Percentiles rank a stretch among this genome's conserved stretches.
Conservation (phyloP, 768 basidiomycete genomes). For the Mycena vitilis region DNA sequence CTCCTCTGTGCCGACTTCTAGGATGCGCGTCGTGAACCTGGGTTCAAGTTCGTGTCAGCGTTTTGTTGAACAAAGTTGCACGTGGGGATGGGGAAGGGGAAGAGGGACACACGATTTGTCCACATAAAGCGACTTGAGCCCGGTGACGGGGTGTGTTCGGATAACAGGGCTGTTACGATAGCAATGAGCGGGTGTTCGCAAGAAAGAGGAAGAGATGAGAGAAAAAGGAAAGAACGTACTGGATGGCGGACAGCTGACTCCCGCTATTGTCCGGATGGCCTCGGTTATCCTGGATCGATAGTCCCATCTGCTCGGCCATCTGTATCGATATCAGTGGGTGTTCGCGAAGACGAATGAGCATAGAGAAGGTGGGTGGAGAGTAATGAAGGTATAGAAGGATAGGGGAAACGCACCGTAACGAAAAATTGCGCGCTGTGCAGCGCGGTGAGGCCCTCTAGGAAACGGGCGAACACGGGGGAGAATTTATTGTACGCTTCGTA, state of each 20-base stretch:
- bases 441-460: slow-evolving; percentile 69
- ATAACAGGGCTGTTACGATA: not conserved
- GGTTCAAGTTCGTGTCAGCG: too few relatives aligned
- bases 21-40: slow-evolving; percentile 67
- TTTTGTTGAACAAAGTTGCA: not conserved
- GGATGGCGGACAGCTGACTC: slow-evolving; percentile 58
- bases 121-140: slow-evolving; percentile 67
- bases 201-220: too few relatives aligned
- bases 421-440: slow-evolving; percentile 55
- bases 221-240: slow-evolving; percentile 48
- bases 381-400: not conserved
- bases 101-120: slow-evolving; percentile 52
- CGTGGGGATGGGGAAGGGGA: not conserved
- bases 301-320: slow-evolving; percentile 21
- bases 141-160: slow-evolving; percentile 67
- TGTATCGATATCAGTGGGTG: not conserved
- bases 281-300: slow-evolving; percentile 51
- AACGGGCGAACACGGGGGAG: slow-evolving; percentile 61
- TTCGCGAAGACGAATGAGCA: too few relatives aligned
- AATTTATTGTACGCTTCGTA: slow-evolving; percentile 75
- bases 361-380: too few relatives aligned
- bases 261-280: slow-evolving; percentile 67
- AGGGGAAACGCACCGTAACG: slow-evolving; percentile 1
- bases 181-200: too few relatives aligned
- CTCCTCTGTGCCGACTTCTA: slow-evolving; percentile 64